phyloP scores from a whole-genome alignment of 768 basidiomycete species.

The Trametes sanguinea region DNA sequence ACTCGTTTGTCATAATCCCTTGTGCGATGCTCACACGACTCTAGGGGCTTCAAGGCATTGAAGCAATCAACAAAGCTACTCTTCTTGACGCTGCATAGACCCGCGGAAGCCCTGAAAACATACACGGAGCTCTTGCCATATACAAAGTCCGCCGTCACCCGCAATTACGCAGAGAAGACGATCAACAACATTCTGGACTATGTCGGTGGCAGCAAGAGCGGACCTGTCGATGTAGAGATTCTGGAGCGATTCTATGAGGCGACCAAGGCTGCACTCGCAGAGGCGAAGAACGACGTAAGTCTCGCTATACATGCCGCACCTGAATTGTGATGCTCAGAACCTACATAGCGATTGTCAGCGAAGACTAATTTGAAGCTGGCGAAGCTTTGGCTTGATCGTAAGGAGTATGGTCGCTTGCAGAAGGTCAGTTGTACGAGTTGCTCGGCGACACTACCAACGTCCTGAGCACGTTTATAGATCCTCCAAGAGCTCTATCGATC shows the following conservation, averaged over 20 bases:
- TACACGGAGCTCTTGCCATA: slow-evolving; percentile 88
- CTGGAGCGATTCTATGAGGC: slow-evolving; percentile 95
- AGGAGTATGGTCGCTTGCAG: slow-evolving; percentile 83
- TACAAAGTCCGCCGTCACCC: slow-evolving; percentile 93
- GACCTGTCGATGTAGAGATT: slow-evolving; percentile 76
- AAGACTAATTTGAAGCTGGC: slow-evolving; percentile 98
- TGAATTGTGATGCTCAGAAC: background rate
- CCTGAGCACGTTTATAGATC: slow-evolving; percentile 47
- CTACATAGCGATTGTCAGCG: slow-evolving; percentile 75
- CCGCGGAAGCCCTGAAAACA: slow-evolving; percentile 80
- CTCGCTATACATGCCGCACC: background rate
- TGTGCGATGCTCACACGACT: background rate
- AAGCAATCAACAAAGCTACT: slow-evolving; percentile 97
- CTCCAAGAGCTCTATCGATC: slow-evolving; percentile 74
- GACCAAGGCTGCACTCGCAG: slow-evolving; percentile 85
- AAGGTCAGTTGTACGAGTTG: slow-evolving; percentile 50
- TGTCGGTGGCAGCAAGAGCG: slow-evolving; percentile 87
- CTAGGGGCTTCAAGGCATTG: slow-evolving; percentile 97
- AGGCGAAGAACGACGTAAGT: slow-evolving; percentile 92
- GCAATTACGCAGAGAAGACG: slow-evolving; percentile 96
- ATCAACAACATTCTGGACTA: slow-evolving; percentile 99
- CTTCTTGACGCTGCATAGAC: slow-evolving; percentile 76
- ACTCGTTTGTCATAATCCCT: background rate
- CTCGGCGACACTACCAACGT: background rate
- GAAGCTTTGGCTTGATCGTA: slow-evolving; percentile 94